Conservation (phyloP, 1,139 yeast genomes). For the Nakaseomyces uthaithaninus region DNA sequence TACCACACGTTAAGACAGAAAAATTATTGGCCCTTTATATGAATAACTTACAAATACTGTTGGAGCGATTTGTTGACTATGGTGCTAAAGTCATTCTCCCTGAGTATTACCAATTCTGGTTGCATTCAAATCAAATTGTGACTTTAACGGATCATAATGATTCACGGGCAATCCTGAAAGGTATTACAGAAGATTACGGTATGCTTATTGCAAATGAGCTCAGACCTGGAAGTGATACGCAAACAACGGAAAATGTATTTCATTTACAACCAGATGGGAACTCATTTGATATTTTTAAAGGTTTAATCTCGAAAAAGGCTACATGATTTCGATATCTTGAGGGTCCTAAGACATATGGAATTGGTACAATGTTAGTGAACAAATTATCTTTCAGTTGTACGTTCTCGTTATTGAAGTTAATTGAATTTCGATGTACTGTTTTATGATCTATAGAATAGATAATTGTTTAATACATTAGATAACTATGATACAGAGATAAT, state of each 20-base stretch:
- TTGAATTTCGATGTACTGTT: neutral
- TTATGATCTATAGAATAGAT: slow-evolving; percentile 2
- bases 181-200: slow-evolving; percentile 82
- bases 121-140: slow-evolving; percentile 64
- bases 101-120: slow-evolving; percentile 75
- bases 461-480: slow-evolving; percentile 2
- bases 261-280: slow-evolving; percentile 96
- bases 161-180: slow-evolving; percentile 57
- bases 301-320: slow-evolving; percentile 65
- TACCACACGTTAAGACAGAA: slow-evolving; percentile 55
- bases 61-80: slow-evolving; percentile 46
- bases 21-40: slow-evolving; percentile 60
- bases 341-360: too few species aligned
- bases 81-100: slow-evolving; percentile 69
- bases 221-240: slow-evolving; percentile 33
- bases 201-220: slow-evolving; percentile 68
- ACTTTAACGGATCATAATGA: slow-evolving; percentile 42
- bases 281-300: slow-evolving; percentile 90
- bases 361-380: too few species aligned
- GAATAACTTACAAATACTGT: slow-evolving; percentile 54
- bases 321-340: too few species aligned
- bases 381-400: too few species aligned
- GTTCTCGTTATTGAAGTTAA: too few species aligned
- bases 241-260: slow-evolving; percentile 45
- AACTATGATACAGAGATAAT: slow-evolving; percentile 4